Base-by-base conservation (phyloP, 768 basidiomycete genomes). In the Coprinopsis marcescibilis region DNA sequence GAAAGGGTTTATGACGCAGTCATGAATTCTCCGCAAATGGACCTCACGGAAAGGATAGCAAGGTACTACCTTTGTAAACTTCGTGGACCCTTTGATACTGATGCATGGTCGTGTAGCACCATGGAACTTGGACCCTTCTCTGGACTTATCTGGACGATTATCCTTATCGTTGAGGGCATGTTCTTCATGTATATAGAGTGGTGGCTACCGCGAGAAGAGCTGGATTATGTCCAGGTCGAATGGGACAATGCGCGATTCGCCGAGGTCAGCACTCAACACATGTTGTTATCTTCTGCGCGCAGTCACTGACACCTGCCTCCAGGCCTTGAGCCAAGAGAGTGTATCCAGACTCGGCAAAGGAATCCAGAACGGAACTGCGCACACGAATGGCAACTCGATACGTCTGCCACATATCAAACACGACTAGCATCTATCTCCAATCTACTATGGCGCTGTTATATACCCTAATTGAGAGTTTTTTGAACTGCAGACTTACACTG, bases 161-260 rank as follows among this genome's bases (percentile, higher is more conserved):
- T 98, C 32, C 67, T 96, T 33, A 71, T 93, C 23, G 89, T 98
- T 1, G 85, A 93, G 56, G 91, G 90, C 59, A 62, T 95, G 6
- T 95, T 96, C 64, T 92, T 90, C 61, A 57, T 81, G 54, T 69
- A 89, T 40, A 70, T 99, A 3, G 91, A 96, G 56, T 88, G 80
- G 82, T 82, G 81, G 71, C 75, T 81, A 59, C 95, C 95, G 0
- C 68, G 83, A 37, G 78, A 84, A 17, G 71, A 81, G 46, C 66
- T 96, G 43, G 89, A 95, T 61, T 81, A 77, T 53, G 92, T 90
- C 0, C 65, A 72, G 21, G 68, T 68, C 45, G 70, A 80, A 43
- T 90, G 88, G 87, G 68, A 82, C 46, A 53, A 62, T 29, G 58
- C 62, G 2, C 49, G 49, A n/a, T 73, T 73, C 49, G 55, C 52